Percentiles rank a stretch among this genome's conserved stretches.
Conservation (phyloP, 2,329 filamentous ascomycete species). For the Harringtonia lauricola region DNA sequence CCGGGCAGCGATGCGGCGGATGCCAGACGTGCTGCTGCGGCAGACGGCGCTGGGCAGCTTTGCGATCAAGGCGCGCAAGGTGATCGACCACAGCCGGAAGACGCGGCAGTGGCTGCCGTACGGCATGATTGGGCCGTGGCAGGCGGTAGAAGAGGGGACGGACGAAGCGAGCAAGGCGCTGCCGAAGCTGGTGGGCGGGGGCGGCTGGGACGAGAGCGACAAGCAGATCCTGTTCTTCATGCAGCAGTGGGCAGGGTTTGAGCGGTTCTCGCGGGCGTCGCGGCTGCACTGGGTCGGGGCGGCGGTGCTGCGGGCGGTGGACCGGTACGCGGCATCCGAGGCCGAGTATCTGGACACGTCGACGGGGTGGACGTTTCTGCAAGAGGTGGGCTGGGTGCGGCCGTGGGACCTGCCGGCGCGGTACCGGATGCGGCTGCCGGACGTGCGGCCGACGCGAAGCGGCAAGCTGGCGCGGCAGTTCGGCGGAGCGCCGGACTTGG, state of each 20-base stretch:
- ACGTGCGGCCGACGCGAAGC: slow-evolving; percentile 29
- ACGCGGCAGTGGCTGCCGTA: slow-evolving; percentile 35
- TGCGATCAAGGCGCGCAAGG: slow-evolving; percentile 32
- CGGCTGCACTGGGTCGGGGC: slow-evolving; percentile 51
- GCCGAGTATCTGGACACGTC: slow-evolving; percentile 31
- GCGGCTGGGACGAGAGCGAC: slow-evolving; percentile 36
- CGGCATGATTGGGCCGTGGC: slow-evolving; percentile 30
- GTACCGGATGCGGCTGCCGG: slow-evolving; percentile 47
- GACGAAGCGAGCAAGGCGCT: neutral
- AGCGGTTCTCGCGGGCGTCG: slow-evolving; percentile 39
- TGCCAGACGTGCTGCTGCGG: slow-evolving; percentile 10
- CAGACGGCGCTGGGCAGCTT: slow-evolving; percentile 30
- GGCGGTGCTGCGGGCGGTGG: slow-evolving; percentile 49
- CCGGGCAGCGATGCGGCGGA: slow-evolving; percentile 12
- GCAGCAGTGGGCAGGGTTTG: slow-evolving; percentile 53
- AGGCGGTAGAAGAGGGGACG: neutral
- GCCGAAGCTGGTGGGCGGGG: slow-evolving; percentile 6
- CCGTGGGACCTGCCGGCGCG: slow-evolving; percentile 60
- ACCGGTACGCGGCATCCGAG: slow-evolving; percentile 43
- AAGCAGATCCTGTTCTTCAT: slow-evolving; percentile 54
- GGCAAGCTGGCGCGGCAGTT: slow-evolving; percentile 28
- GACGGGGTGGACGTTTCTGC: slow-evolving; percentile 55
- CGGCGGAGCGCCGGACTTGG: neutral
- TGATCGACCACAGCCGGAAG: slow-evolving; percentile 41
- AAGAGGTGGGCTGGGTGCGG: slow-evolving; percentile 61